Base-by-base conservation (phyloP, 1,284 basidiomycete genomes). In the Heterobasidion occidentale region DNA sequence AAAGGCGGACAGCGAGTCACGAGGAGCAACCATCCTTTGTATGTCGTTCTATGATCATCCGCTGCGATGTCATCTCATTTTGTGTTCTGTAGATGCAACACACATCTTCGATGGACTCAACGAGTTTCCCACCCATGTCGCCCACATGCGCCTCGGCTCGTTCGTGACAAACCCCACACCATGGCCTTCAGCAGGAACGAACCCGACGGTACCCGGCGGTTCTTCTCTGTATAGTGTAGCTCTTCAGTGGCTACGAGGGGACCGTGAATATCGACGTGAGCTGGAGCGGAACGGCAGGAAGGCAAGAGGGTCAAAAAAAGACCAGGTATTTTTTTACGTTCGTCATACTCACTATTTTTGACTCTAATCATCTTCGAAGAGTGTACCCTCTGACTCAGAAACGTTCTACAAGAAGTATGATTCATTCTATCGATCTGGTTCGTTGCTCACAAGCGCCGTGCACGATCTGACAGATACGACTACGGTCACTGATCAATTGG, bases 61-160 rank as follows among this genome's bases (percentile, higher is more conserved):
- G 53, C 59, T 51, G 45, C 19, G 50, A 53, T 17, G 27, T 50
- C 6, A 42, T 58, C 19, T 17, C 12, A 35, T 14, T 12, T 53
- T 27, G 52, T 12, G 4, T 20, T 53, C 7, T 1, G 36, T 64
- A 93, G 91, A 97, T 74, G 93, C 94, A 7, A 97, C 94, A 0
- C 94, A 98, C 71, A 97, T 98, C 65, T 96, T 94, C 64, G 94
- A 98, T 68, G 94, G 94, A 6, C 72, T 97, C 35, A 81, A 83
- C 64, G 70, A 77, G 34, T 96, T 96, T 75, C 94, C 94, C 3
- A 96, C 93, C 0, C 90, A 95, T 67, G 77, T 97, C 57, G 86
- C 86, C 6, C 94, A 97, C 68, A 88, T 98, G 80, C 85, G 89
- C 53, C 77, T 94, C 53, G 94, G 94, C 11, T 72, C 77, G 11